Base-by-base conservation (phyloP, 768 basidiomycete genomes). In the Strobilomyces echinocephalus region DNA sequence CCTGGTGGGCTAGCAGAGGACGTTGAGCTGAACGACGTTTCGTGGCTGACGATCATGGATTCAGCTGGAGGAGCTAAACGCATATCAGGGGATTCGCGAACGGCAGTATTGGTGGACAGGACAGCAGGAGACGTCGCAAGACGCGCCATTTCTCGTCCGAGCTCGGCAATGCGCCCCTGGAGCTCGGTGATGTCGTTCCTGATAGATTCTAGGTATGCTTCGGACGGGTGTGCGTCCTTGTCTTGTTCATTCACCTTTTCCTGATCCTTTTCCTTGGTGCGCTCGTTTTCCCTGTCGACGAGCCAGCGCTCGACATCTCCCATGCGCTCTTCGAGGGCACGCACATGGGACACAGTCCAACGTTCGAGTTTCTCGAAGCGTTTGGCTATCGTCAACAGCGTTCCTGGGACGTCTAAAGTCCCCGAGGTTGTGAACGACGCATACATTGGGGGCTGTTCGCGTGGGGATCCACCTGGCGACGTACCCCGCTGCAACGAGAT, bases 281-380 rank as follows among this genome's bases (percentile, higher is more conserved):
- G 62, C 61, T 85, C 83, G 54, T 76, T 83, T 71, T 92, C 89
- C 64, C 87, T 90, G 56, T 91, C 89, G 6, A 92, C 90, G 9
- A 92, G 74, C 88, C 88, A 93, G 42, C 84, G 77, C 65, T 93
- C 91, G n/a, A 93, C 91, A 52, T 93, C 91, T 55, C 84, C 83
- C 90, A 93, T 93, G 31, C 91, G 80, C 18, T 92, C 91, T 60
- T 93, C 91, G n/a, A 93, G 72, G 2, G 91, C 91, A 50, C 91
- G 83, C 3, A 91, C 89, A 60, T 93, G 91, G 7, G 88, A 83
- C 3, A 93, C 88, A 0, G 90, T 87, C 91, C 91, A 93, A 57
- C 87, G 87, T 65, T 93, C 91, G 12, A 93, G 78, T 66, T 93
- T 93, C 68, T 93, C 91, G 54, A 93, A 92, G 20, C 91, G 82